Conservation (phyloP, 1,284 basidiomycete genomes). For the Apiotrichum akiyoshidainum region DNA sequence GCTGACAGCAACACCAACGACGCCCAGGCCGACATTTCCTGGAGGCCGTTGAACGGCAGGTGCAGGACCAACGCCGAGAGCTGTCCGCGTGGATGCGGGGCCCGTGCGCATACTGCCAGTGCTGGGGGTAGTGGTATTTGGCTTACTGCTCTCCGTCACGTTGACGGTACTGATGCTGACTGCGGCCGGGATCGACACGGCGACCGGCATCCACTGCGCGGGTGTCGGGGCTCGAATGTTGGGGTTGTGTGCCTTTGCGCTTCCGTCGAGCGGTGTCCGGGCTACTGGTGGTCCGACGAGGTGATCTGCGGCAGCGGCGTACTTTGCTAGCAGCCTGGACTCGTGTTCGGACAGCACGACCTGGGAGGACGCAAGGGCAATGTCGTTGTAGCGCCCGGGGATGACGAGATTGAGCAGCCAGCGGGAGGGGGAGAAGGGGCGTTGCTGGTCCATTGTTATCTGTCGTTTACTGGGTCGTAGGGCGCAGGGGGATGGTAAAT, state of each 20-base stretch:
- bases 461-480: too few species aligned
- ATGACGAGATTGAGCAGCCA: slow-evolving; percentile 16
- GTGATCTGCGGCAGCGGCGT: slow-evolving; percentile 5
- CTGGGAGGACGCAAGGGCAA: slow-evolving; percentile 1
- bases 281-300: slow-evolving; percentile 1
- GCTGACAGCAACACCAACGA: not conserved
- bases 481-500: not conserved
- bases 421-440: slow-evolving; percentile 13
- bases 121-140: not conserved
- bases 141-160: not conserved
- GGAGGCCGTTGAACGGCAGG: not conserved
- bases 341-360: slow-evolving; percentile 11
- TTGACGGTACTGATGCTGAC: not conserved
- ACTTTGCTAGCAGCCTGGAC: slow-evolving; percentile 2
- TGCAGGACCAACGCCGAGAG: not conserved
- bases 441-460: not conserved
- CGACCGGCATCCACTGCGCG: too few species aligned
- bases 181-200: too few species aligned
- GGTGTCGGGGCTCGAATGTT: not conserved
- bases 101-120: not conserved
- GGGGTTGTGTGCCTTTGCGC: not conserved
- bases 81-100: not conserved
- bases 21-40: not conserved
- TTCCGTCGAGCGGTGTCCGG: not conserved
- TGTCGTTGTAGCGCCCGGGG: slow-evolving; percentile 7